Evolutionary conservation across 2,329 filamentous ascomycete genomes (phyloP).

Genomic region (Clonostachys byssicola): DNA sequence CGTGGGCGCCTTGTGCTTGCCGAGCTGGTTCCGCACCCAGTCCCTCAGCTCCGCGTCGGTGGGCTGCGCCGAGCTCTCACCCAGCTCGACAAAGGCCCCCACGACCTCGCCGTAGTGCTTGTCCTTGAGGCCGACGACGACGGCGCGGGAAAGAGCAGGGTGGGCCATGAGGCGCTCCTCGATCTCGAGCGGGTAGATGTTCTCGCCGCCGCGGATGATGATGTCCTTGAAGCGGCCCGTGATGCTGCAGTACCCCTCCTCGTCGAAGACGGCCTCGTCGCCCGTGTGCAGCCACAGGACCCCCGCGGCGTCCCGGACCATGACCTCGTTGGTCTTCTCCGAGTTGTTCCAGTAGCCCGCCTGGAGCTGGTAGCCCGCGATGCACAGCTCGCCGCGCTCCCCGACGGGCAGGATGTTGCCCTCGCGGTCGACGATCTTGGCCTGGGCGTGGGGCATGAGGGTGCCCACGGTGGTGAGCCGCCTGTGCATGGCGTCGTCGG

Average conservation of each 20-base stretch:
- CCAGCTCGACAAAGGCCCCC: slow-evolving; percentile 53
- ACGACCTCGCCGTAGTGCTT: slow-evolving; percentile 72
- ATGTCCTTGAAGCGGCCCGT: slow-evolving; percentile 78
- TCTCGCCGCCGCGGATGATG: slow-evolving; percentile 73
- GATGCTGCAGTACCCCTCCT: slow-evolving; percentile 66
- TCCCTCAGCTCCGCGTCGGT: slow-evolving; percentile 50
- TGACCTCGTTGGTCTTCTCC: slow-evolving; percentile 64
- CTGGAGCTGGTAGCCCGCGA: slow-evolving; percentile 73
- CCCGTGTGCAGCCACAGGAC: slow-evolving; percentile 63
- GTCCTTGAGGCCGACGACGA: slow-evolving; percentile 67
- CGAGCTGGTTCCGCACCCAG: slow-evolving; percentile 59
- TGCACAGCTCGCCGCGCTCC: slow-evolving; percentile 68
- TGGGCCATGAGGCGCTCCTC: slow-evolving; percentile 69
- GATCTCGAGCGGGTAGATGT: slow-evolving; percentile 71
- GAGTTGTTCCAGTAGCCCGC: slow-evolving; percentile 65
- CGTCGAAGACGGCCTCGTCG: slow-evolving; percentile 66
- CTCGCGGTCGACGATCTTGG: slow-evolving; percentile 71
- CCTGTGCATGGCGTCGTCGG: slow-evolving; percentile 62
- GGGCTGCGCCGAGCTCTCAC: slow-evolving; percentile 30
- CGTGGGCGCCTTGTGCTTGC: slow-evolving; percentile 64
- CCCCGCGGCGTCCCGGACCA: slow-evolving; percentile 47
- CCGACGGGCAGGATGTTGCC: slow-evolving; percentile 66
- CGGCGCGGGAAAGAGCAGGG: slow-evolving; percentile 55
- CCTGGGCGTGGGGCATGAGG: slow-evolving; percentile 69
- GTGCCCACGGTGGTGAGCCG: slow-evolving; percentile 71